Evolutionary conservation across 108 stramenopile species (phyloP), one percentile per base, ranked within the genome.

Genomic region (Skeletonema marinoi): DNA sequence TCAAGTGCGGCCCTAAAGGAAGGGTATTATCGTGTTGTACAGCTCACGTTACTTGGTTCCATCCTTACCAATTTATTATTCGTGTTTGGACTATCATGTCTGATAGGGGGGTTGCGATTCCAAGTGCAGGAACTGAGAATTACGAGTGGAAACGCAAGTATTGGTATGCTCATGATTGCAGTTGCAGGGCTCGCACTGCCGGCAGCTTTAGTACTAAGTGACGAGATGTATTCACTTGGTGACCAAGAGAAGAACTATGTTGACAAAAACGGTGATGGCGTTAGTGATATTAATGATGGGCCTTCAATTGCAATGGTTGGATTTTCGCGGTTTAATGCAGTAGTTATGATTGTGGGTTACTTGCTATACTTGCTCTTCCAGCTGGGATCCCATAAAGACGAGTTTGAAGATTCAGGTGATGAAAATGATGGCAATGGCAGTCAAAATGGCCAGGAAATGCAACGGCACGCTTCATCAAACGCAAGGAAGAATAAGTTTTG

Each of bases 61-160:
- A 94, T 97, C 76, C 71, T 97, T 13, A 93, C 90, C 60, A 97
- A 97, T 68, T 64, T 93, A 41, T 69, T 97, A 12, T 90, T 97
- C 51, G 97, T 97, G 6, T 93, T 97, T 81, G 97, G 97, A 6
- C 64, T 94, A 48, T 86, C 94, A 6, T 90, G 95, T 68, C 61
- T 96, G 2, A 84, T 96, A 35, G 97, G 97, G 42, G 97, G 97
- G 16, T 65, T 93, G 17, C 82, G 93, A 30, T 95, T 87, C 81
- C 90, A 96, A 86, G 91, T 92, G 0, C 97, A 96, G 74, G 88
- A 89, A 50, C 75, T 97, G 51, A 68, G 94, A 11, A 90, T 91
- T 17, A 85, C 83, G 11, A 85, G 81, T 19, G 96, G 96, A 13
- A 90, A 92, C 71, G 91, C 93, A 4, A 76, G 75, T 17, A 88